Percentiles rank a stretch among this genome's conserved stretches.
These are phyloP conservation scores for Choiromyces venosus DNA, from an alignment of 495 filamentous ascomycete genomes.

Conservation along the genomic window DNA sequence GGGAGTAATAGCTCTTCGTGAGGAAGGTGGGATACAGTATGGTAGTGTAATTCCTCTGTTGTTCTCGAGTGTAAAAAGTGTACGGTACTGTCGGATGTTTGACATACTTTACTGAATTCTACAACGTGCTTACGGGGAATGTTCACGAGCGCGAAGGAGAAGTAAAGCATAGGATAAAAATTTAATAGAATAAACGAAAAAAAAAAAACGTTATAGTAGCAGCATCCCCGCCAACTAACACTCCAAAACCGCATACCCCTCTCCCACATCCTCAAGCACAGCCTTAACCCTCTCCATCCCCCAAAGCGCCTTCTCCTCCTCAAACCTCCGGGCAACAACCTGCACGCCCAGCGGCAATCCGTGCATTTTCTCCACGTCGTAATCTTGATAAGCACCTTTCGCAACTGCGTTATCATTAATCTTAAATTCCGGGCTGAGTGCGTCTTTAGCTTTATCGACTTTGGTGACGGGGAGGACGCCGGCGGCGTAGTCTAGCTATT, in stretches of 20 bases:
- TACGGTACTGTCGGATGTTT: too few relatives aligned
- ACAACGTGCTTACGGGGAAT: too few relatives aligned
- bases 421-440: slow-evolving; percentile 56
- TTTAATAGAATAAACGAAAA: too few relatives aligned
- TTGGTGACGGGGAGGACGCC: slow-evolving; percentile 84
- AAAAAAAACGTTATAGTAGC: too few relatives aligned
- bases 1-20: too few relatives aligned
- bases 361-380: slow-evolving; percentile 77
- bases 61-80: too few relatives aligned
- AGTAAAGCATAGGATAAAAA: too few relatives aligned
- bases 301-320: slow-evolving; percentile 86
- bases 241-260: slow-evolving; percentile 6
- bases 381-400: slow-evolving; percentile 77
- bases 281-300: slow-evolving; percentile 40
- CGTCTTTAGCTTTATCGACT: slow-evolving; percentile 66
- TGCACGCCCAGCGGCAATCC: slow-evolving; percentile 86
- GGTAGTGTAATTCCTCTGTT: too few relatives aligned
- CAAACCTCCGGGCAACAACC: slow-evolving; percentile 69
- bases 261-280: slow-evolving; percentile 34
- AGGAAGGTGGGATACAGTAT: too few relatives aligned
- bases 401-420: slow-evolving; percentile 71
- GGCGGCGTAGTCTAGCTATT: slow-evolving; percentile 72
- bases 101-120: too few relatives aligned
- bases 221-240: too few relatives aligned
- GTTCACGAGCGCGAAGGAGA: too few relatives aligned